These are phyloP conservation scores for Verticillium klebahnii DNA, from an alignment of 2,329 filamentous ascomycete genomes.

Conservation along the genomic window DNA sequence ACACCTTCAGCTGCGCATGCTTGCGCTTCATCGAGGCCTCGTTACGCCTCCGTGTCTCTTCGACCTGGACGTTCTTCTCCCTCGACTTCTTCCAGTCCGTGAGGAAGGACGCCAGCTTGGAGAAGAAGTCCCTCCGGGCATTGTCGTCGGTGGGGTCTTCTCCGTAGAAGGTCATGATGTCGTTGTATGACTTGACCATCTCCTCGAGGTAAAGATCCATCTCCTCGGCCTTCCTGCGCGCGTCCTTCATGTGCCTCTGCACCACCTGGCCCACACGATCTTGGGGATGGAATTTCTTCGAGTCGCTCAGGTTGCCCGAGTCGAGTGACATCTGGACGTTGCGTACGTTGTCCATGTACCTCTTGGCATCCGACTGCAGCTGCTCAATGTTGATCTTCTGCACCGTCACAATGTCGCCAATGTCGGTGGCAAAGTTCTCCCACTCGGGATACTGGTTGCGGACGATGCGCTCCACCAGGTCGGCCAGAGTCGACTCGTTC, in stretches of 20 bases:
- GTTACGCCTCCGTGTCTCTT: conserved; percentile 79
- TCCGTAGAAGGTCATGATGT: conserved; percentile 95
- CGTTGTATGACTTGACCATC: conserved; percentile 85
- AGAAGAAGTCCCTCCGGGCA: conserved; percentile 90
- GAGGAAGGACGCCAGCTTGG: conserved; percentile 87
- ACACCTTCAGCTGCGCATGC: conserved; percentile 62
- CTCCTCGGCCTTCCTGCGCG: conserved; percentile 90
- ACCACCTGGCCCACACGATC: conserved; percentile 91
- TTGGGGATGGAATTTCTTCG: conserved; percentile 96
- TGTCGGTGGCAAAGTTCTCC: conserved; percentile 84
- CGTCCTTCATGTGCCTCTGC: conserved; percentile 94
- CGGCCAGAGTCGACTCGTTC: conserved; percentile 93
- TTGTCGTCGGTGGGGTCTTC: conserved; percentile 91
- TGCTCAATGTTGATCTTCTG: conserved; percentile 97
- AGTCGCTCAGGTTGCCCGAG: conserved; percentile 88
- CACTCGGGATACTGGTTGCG: conserved; percentile 95
- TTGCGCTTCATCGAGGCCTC: conserved; percentile 93
- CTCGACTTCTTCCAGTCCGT: conserved; percentile 93
- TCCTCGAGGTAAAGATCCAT: conserved; percentile 91
- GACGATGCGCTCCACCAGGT: conserved; percentile 93
- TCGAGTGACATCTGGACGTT: conserved; percentile 92
- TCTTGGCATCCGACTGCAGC: conserved; percentile 79
- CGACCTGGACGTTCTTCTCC: conserved; percentile 82
- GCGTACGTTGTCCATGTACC: conserved; percentile 90
- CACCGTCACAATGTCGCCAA: conserved; percentile 67